Evolutionary conservation across 306 rosid genomes (phyloP), one percentile per base, ranked within the genome.

Genomic region (Fragaria iinumae): DNA sequence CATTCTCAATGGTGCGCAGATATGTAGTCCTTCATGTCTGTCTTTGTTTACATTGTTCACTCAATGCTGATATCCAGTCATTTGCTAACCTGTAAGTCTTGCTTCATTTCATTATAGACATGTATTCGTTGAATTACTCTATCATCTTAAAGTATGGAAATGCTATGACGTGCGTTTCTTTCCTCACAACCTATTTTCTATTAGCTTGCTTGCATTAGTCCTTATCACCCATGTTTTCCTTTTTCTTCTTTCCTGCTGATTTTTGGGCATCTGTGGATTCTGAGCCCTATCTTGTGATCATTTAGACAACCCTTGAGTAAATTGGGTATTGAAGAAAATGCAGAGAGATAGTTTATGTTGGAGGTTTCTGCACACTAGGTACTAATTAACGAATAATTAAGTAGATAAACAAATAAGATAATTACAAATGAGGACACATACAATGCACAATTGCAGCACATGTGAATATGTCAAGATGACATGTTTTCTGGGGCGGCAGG

Each of bases 401-500:
- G 29, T 67, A 20, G 3, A 34, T 6, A 65, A 65, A 34, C 18
- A 38, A 17, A 38, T n/a, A 43, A 4, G 27, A 41, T 18, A 21
- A 16, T 41, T 7, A n/a, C 29, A 67, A 10, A 67, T 38, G 71
- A 36, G 27, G 16, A 38, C 27, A 18, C 23, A 32, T n/a, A 32
- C 25, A 21, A 38, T 23, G 77, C 38, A 34, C 56, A 43, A 63
- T 32, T 10, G 32, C 11, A 43, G 59, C 43, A 59, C 32, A 59
- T 60, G 45, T 60, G 17, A 60, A 60, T 29, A 21, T 74, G 52
- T 39, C 2, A 27, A 62, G 62, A 74, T 43, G 45, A 74, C 11
- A 2, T 74, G 25, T 74, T 73, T 57, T 23, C 57, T 52, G 68
- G 56, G 41, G 43, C 53, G 68, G 68, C 68, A 56, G 27, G 77